These are phyloP conservation scores for Globisporangium perplexum DNA, from an alignment of 352 stramenopile genomes.

Conservation along the genomic window DNA sequence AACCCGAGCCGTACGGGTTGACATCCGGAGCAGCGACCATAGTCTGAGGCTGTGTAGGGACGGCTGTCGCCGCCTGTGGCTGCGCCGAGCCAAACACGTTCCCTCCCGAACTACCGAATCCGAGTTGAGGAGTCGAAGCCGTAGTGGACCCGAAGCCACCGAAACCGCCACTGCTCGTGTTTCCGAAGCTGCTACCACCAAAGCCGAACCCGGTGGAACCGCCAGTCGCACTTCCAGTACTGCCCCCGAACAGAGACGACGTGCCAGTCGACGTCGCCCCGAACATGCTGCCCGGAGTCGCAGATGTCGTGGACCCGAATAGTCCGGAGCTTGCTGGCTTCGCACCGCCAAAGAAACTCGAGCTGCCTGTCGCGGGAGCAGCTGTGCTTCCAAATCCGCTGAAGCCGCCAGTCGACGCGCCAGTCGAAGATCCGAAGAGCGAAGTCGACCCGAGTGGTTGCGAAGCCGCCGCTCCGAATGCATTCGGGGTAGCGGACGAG, in stretches of 20 bases:
- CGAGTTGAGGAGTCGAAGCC: constrained; percentile 10
- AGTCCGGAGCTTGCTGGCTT: constrained; percentile 29
- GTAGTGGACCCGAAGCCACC: constrained; percentile 31
- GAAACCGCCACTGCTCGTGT: constrained; percentile 27
- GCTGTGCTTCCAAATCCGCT: constrained; percentile 30
- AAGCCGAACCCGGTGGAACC: constrained; percentile 38
- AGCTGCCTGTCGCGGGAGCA: constrained; percentile 17
- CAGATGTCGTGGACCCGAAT: constrained; percentile 28
- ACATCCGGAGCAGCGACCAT: constrained; percentile 48
- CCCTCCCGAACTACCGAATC: constrained; percentile 11
- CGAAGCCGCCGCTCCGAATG: constrained; percentile 27
- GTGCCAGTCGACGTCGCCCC: constrained; percentile 23
- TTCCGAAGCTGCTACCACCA: constrained; percentile 32
- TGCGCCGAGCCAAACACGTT: constrained; percentile 20
- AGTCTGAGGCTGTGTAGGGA: constrained; percentile 30
- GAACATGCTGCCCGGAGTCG: constrained; percentile 27
- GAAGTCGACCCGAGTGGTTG: constrained; percentile 33
- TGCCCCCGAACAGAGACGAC: constrained; percentile 35
- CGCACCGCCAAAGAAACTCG: constrained; percentile 34
- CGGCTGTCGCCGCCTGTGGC: constrained; percentile 46
- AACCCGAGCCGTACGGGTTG: constrained; percentile 60
- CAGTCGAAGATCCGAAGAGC: constrained; percentile 30
- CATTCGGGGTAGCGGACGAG: constrained; percentile 22
- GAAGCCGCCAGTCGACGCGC: constrained; percentile 27
- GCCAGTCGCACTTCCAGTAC: constrained; percentile 19